phyloP scores from a whole-genome alignment of 23 red algal genomes.

The Agarophyton chilense region DNA sequence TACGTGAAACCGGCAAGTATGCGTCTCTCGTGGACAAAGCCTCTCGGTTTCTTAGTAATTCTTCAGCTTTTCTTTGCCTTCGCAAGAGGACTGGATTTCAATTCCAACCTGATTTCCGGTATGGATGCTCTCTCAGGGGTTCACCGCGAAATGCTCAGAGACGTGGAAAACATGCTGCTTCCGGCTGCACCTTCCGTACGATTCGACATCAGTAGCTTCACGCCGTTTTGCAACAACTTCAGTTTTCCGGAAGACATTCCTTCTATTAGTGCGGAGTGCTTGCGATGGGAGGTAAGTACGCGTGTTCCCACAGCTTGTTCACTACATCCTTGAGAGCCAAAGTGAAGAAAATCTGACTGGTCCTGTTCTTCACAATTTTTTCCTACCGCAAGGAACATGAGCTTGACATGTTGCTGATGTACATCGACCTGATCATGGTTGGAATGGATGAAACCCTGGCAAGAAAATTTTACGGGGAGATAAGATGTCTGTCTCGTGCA shows the following conservation, averaged over 20 bases:
- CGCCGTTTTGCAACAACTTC: slow-evolving; percentile 58
- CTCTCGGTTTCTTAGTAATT: not conserved
- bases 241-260: slow-evolving; percentile 10
- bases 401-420: slow-evolving; percentile 69
- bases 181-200: not conserved
- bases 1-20: not conserved
- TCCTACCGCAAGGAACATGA: slow-evolving; percentile 39
- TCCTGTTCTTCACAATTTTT: not conserved
- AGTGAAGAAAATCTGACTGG: not conserved
- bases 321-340: not conserved
- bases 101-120: not conserved
- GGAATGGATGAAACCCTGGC: slow-evolving; percentile 58
- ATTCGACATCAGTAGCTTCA: slow-evolving; percentile 44
- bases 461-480: slow-evolving; percentile 50
- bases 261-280: slow-evolving; percentile 33
- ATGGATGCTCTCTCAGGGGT: not conserved
- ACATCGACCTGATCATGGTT: slow-evolving; percentile 53
- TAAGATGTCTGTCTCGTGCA: slow-evolving; percentile 55
- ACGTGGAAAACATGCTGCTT: not conserved
- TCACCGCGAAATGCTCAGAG: not conserved
- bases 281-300: slow-evolving; percentile 64
- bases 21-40: not conserved
- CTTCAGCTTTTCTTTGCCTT: not conserved
- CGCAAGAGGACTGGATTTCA: not conserved
- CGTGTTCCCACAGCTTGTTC: not conserved